Conservation (phyloP, 208 protist genomes). For the Leishmania arabica region DNA sequence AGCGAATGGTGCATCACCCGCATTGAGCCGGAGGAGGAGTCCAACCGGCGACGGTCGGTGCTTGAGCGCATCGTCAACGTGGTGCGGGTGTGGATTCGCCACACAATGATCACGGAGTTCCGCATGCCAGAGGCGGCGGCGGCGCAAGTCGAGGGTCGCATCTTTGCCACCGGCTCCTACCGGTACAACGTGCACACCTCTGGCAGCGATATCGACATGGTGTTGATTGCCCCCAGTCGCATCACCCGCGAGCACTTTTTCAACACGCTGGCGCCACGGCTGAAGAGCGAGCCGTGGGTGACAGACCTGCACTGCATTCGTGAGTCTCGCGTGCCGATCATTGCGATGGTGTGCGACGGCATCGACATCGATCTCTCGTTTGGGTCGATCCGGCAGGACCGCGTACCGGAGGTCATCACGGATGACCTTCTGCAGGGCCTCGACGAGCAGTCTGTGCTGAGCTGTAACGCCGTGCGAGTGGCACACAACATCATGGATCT, state of each 20-base stretch:
- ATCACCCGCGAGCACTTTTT: slow-evolving; percentile 96
- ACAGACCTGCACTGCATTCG: slow-evolving; percentile 89
- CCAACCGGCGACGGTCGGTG: slow-evolving; percentile 78
- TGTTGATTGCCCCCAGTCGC: slow-evolving; percentile 92
- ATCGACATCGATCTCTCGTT: slow-evolving; percentile 98
- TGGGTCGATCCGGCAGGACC: slow-evolving; percentile 86
- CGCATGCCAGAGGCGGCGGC: slow-evolving; percentile 89
- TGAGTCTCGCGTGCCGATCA: slow-evolving; percentile 97
- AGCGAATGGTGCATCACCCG: slow-evolving; percentile 70
- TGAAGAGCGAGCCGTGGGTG: slow-evolving; percentile 81
- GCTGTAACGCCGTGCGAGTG: slow-evolving; percentile 97
- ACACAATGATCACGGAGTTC: slow-evolving; percentile 90
- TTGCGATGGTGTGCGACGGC: slow-evolving; percentile 95
- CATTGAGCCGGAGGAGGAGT: slow-evolving; percentile 91
- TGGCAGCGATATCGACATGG: slow-evolving; percentile 98
- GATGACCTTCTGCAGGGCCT: slow-evolving; percentile 91
- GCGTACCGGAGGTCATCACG: slow-evolving; percentile 95
- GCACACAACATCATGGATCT: slow-evolving; percentile 96
- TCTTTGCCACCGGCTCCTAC: slow-evolving; percentile 98
- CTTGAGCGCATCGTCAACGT: slow-evolving; percentile 85
- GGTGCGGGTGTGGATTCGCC: slow-evolving; percentile 85
- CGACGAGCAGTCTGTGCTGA: slow-evolving; percentile 94
- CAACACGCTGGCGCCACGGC: slow-evolving; percentile 75
- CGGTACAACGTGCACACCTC: slow-evolving; percentile 97
- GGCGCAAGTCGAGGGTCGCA: slow-evolving; percentile 87